Evolutionary conservation across 345 rosid species (phyloP).

Genomic region (Corchorus capsularis): DNA sequence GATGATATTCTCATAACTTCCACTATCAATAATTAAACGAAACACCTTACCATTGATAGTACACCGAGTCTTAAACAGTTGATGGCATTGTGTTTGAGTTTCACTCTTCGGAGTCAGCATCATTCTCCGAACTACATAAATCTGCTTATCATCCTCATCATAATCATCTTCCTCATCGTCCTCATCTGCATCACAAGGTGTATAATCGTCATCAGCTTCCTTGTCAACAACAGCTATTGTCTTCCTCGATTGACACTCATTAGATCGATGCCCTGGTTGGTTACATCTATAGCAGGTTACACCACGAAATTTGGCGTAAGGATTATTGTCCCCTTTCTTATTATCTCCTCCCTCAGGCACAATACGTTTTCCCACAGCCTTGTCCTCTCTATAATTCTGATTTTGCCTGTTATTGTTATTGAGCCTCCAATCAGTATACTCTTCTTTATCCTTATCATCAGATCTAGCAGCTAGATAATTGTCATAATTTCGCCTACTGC

Average conservation of each 20-base stretch:
- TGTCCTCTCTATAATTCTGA: not conserved
- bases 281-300: not conserved
- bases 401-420: not conserved
- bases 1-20: conserved; percentile 11
- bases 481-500: too few species aligned
- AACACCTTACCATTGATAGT: not conserved
- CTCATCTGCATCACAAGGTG: not conserved
- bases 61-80: not conserved
- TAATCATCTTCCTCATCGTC: not conserved
- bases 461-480: not conserved
- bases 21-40: conserved; percentile 1
- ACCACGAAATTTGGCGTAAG: not conserved
- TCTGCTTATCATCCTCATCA: not conserved
- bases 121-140: not conserved
- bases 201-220: not conserved
- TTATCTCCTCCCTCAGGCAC: not conserved
- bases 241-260: not conserved
- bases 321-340: not conserved
- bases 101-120: not conserved
- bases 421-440: too few species aligned
- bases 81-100: not conserved
- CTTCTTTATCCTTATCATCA: not conserved
- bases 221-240: not conserved
- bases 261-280: not conserved
- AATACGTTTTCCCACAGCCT: not conserved